Evolutionary conservation across 1,284 basidiomycete genomes (phyloP).

Genomic region (Bondarzewia mesenterica): DNA sequence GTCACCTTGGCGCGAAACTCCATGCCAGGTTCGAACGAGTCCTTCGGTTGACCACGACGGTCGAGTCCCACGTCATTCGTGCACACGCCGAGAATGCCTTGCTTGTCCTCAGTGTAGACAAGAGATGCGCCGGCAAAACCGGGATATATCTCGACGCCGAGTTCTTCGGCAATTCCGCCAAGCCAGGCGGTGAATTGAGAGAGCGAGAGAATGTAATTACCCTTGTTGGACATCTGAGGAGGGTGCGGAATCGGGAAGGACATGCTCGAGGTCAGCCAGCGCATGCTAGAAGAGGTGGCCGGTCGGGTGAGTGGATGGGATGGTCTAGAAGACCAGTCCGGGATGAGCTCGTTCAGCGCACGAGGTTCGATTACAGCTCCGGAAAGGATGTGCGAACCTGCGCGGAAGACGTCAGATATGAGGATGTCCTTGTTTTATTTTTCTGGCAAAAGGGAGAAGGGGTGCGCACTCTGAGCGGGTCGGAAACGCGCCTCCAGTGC

Average conservation of each 20-base stretch:
- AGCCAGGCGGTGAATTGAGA: conserved; percentile 90
- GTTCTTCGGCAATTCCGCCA: conserved; percentile 79
- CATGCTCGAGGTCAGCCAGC: conserved; percentile 69
- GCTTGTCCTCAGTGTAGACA: conserved; percentile 65
- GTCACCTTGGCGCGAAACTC: conserved; percentile 92
- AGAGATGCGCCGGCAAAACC: conserved; percentile 90
- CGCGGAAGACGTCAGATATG: neutral
- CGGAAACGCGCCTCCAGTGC: too few species aligned
- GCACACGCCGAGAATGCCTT: conserved; percentile 72
- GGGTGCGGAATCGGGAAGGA: conserved; percentile 91
- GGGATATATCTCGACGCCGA: conserved; percentile 95
- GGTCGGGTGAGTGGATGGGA: conserved; percentile 71
- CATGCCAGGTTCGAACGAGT: conserved; percentile 95
- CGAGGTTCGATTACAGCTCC: conserved; percentile 94
- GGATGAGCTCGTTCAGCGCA: conserved; percentile 88
- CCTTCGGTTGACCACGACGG: conserved; percentile 72
- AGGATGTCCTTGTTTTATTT: too few species aligned
- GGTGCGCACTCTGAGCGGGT: too few species aligned
- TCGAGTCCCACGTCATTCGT: conserved; percentile 96
- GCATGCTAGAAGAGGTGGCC: conserved; percentile 80
- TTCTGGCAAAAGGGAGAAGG: too few species aligned
- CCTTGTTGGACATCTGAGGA: conserved; percentile 93
- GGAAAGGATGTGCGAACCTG: conserved; percentile 92
- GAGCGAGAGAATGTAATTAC: conserved; percentile 92
- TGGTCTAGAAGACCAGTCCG: conserved; percentile 65